Evolutionary conservation across 345 rosid species (phyloP).

Genomic region (Arabis hirsuta): DNA sequence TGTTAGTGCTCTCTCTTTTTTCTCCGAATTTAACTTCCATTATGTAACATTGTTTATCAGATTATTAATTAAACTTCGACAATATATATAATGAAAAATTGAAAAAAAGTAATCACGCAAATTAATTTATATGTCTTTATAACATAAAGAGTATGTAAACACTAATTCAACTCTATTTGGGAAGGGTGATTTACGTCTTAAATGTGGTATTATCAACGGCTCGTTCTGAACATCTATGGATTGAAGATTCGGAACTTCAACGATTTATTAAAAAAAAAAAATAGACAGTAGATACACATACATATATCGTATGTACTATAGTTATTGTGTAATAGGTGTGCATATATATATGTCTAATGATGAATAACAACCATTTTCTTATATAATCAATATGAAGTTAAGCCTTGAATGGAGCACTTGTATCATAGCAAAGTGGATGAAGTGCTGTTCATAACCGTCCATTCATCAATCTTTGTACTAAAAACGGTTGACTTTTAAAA

Average conservation of each 20-base stretch:
- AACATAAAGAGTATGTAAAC: too few species aligned
- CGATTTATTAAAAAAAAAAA: too few species aligned
- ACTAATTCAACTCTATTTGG: too few species aligned
- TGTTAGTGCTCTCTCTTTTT: slow-evolving; percentile 16
- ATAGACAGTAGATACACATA: neutral
- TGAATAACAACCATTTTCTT: neutral
- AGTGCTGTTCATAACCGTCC: neutral
- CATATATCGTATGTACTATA: neutral
- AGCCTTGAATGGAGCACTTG: slow-evolving; percentile 5
- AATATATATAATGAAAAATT: neutral
- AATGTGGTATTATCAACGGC: too few species aligned
- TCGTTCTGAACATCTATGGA: too few species aligned
- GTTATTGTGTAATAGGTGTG: too few species aligned
- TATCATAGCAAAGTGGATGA: slow-evolving; percentile 1
- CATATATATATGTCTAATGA: neutral
- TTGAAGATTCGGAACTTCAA: too few species aligned
- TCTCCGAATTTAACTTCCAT: slow-evolving; percentile 3
- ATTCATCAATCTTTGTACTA: slow-evolving; percentile 1
- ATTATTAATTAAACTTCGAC: neutral
- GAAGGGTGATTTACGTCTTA: too few species aligned
- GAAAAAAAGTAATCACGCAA: neutral
- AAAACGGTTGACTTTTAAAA: slow-evolving; percentile 1
- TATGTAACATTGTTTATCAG: slow-evolving; percentile 4
- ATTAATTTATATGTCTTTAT: neutral
- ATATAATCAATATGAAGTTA: neutral